Base-by-base conservation (phyloP, 2,329 filamentous ascomycete genomes). In the Fusarium cicatricum region DNA sequence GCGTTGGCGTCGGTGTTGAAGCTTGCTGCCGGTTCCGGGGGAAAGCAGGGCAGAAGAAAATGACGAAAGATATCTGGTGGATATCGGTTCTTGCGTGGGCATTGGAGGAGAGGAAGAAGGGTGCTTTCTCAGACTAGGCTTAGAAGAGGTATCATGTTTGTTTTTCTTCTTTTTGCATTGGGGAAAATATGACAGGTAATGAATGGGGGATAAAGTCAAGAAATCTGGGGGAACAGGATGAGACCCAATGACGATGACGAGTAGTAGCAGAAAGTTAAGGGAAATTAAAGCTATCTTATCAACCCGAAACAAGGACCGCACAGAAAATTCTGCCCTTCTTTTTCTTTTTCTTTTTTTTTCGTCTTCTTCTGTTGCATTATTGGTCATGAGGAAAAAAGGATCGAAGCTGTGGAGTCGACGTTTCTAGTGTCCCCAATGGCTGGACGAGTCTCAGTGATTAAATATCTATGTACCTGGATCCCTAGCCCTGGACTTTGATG, bases 21-120 rank as follows among this genome's bases (percentile, higher is more conserved):
- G 46, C 52, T 43, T 61, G 45, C 51, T 62, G 55, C 59, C 59
- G 55, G 55, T 55, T 60, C 58, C 58, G 45, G 58, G 57, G 38
- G 43, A 29, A 49, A 52, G 34, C 34, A 52, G 41, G 41, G 48
- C 39, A 51, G 26, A 44, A 21, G 31, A 42, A 26, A 28, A 58
- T 52, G 54, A 55, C 38, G 23, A 26, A 26, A 10, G 29, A 50
- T 32, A 51, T 50, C 41, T 49, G 36, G 44, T 63, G 59, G 59
- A 38, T 52, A 60, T 37, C 19, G 21, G 15, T 41, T 42, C 36
- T 31, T 11, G 39, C 16, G 34, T 21, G 17, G 37, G 52, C 21
- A 57, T 47, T 58, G 15, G 29, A 54, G 28, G 21, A 43, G 19
- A 17, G n/a, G 11, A 23, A 36, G 23, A 34, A 43, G 31, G 19